Conservation (phyloP, 192 early-diverging fungal genomes). For the Diversispora eburnea region DNA sequence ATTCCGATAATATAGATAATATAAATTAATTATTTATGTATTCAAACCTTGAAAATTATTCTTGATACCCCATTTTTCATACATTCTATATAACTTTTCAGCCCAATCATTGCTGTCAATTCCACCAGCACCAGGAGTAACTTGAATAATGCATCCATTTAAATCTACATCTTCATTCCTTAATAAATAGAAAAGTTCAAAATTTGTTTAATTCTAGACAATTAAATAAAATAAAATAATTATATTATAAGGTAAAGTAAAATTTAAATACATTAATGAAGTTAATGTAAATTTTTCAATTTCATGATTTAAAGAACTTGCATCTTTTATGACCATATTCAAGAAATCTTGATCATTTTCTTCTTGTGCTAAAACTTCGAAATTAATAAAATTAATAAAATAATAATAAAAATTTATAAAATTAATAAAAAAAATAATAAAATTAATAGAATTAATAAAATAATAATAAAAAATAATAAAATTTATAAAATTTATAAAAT, state of each 20-base stretch:
- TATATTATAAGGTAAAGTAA: not conserved
- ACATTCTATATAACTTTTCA: not conserved
- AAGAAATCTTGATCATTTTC: conserved; percentile 12
- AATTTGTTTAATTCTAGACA: too few species aligned
- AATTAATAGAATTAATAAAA: too few species aligned
- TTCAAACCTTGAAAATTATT: not conserved
- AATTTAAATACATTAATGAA: conserved; percentile 8
- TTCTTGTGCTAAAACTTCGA: conserved; percentile 1
- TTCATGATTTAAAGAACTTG: not conserved
- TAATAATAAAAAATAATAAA: too few species aligned
- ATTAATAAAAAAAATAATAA: too few species aligned
- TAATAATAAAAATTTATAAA: too few species aligned
- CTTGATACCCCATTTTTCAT: conserved; percentile 19
- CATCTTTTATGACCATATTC: conserved; percentile 2
- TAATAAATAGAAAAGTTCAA: not conserved
- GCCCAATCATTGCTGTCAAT: conserved; percentile 12
- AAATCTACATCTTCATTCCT: conserved; percentile 10
- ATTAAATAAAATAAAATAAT: not conserved
- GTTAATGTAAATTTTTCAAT: not conserved
- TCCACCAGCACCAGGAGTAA: conserved; percentile 20
- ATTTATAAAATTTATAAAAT: too few species aligned
- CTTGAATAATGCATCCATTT: conserved; percentile 23
- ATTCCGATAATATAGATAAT: too few species aligned
- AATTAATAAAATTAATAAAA: not conserved
- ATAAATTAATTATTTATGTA: too few species aligned